A percentile compares a stretch with the other conserved stretches of the same genome.
Evolutionary conservation across 1,284 basidiomycete genomes (phyloP).

Genomic region (Amylostereum areolatum): DNA sequence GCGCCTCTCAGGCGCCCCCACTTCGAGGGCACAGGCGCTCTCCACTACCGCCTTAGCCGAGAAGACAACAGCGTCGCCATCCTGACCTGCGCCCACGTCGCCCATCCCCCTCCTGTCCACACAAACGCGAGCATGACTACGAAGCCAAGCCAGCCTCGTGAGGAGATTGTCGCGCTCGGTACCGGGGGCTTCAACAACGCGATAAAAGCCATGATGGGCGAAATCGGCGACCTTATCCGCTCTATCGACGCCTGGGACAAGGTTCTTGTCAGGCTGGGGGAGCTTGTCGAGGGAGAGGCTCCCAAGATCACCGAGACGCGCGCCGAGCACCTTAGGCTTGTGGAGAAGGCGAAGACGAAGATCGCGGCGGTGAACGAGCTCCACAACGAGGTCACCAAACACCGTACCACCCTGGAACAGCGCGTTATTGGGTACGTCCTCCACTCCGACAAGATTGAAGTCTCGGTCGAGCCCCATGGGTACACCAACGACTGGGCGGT

Average conservation of each 20-base stretch:
- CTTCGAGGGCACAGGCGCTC: slow-evolving; percentile 23
- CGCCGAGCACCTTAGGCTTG: slow-evolving; percentile 17
- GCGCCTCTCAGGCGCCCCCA: slow-evolving; percentile 18
- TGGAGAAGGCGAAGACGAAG: slow-evolving; percentile 19
- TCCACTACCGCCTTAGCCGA: slow-evolving; percentile 20
- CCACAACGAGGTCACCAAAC: slow-evolving; percentile 22
- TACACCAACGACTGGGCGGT: slow-evolving; percentile 27
- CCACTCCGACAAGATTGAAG: slow-evolving; percentile 22
- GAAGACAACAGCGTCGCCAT: slow-evolving; percentile 19
- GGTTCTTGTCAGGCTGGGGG: slow-evolving; percentile 17
- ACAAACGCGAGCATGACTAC: slow-evolving; percentile 20
- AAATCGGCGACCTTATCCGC: slow-evolving; percentile 19
- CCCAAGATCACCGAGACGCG: slow-evolving; percentile 17
- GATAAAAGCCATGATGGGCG: slow-evolving; percentile 21
- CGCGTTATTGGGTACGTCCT: slow-evolving; percentile 30
- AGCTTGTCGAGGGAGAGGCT: slow-evolving; percentile 18
- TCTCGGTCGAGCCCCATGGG: slow-evolving; percentile 15
- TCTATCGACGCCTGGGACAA: slow-evolving; percentile 20
- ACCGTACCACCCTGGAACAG: slow-evolving; percentile 14
- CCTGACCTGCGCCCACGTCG: slow-evolving; percentile 23
- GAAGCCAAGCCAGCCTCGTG: slow-evolving; percentile 20
- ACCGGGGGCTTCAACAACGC: slow-evolving; percentile 22
- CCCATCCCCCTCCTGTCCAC: slow-evolving; percentile 17
- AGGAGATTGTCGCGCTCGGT: slow-evolving; percentile 31
- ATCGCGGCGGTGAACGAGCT: slow-evolving; percentile 17